Conservation (phyloP, 345 rosid genomes). For the Linum lewisii region DNA sequence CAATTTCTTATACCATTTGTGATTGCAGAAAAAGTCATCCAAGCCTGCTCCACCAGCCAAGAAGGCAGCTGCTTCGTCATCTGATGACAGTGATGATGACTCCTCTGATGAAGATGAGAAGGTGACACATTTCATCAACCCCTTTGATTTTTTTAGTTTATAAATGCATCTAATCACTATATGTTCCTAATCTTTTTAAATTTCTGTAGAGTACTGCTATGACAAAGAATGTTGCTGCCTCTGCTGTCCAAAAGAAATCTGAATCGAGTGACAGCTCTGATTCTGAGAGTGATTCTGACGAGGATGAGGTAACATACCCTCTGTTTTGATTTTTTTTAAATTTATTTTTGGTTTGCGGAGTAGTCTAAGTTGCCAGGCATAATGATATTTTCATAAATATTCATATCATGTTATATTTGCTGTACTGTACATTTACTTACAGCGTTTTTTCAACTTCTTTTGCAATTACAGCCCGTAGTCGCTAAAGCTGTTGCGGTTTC, state of each 20-base stretch:
- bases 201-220: constrained; percentile 1
- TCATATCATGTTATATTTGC: too few species aligned
- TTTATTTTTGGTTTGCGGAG: neutral
- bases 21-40: too few species aligned
- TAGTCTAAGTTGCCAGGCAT: too few species aligned
- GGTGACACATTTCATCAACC: neutral
- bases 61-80: too few species aligned
- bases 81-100: neutral
- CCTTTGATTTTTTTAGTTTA: neutral
- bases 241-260: constrained; percentile 10
- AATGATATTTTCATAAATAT: too few species aligned
- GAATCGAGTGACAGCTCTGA: constrained; percentile 32
- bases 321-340: neutral
- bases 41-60: too few species aligned
- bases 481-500: neutral
- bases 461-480: neutral
- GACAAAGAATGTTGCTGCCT: constrained; percentile 10
- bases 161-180: neutral
- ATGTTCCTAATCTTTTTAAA: neutral
- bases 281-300: constrained; percentile 12
- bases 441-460: neutral
- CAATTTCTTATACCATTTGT: too few species aligned
- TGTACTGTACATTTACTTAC: neutral
- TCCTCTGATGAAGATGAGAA: constrained; percentile 13
- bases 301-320: constrained; percentile 10